These are phyloP conservation scores for Irpex rosettiformis DNA, from an alignment of 1,284 basidiomycete genomes.

Conservation along the genomic window DNA sequence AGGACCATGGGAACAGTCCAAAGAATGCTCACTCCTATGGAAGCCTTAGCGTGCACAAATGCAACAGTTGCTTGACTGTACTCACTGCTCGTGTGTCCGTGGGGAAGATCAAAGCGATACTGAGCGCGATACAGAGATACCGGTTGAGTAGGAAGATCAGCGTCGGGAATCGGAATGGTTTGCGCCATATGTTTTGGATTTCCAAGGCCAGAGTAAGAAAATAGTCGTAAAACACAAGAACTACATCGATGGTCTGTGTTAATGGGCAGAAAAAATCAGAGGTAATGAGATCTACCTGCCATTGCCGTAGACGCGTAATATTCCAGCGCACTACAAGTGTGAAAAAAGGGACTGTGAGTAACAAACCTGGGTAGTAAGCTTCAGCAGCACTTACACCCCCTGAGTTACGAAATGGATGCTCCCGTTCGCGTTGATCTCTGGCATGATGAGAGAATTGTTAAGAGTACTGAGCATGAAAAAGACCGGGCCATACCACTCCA, in stretches of 20 bases:
- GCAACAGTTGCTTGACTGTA: background rate
- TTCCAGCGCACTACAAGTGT: background rate
- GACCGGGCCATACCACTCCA: too few species aligned
- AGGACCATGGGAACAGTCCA: background rate
- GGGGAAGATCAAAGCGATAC: background rate
- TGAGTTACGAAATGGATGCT: background rate
- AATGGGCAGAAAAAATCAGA: background rate
- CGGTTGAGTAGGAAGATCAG: conserved; percentile 7
- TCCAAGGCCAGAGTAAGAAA: conserved; percentile 7
- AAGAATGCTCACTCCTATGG: background rate
- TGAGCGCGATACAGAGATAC: conserved; percentile 1
- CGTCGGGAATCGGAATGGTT: background rate
- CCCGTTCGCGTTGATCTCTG: background rate
- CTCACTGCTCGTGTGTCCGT: background rate
- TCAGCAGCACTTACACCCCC: background rate
- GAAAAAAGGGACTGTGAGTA: background rate
- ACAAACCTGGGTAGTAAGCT: background rate
- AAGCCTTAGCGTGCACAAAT: background rate
- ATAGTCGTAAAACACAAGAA: conserved; percentile 8
- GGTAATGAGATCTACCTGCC: background rate
- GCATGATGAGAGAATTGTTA: too few species aligned
- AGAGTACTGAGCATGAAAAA: too few species aligned
- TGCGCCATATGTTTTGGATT: conserved; percentile 7
- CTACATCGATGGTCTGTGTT: background rate
- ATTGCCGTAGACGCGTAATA: background rate